Evolutionary conservation across 2,329 filamentous ascomycete genomes (phyloP).

Genomic region (Penicillium sp.): DNA sequence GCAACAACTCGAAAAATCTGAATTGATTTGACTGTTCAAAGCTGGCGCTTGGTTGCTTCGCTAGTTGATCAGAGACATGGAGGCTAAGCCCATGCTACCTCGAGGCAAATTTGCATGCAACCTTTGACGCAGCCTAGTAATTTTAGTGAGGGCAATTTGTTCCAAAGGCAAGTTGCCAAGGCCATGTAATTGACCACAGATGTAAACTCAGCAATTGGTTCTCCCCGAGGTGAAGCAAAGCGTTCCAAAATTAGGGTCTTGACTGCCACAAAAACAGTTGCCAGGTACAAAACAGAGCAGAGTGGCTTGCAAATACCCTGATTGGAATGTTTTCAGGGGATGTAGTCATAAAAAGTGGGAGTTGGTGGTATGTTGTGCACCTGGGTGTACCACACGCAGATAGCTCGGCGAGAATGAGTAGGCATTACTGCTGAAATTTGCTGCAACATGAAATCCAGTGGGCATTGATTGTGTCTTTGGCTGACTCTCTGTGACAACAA

Average conservation of each 20-base stretch:
- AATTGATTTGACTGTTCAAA: background rate
- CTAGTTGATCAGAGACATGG: background rate
- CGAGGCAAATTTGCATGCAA: background rate
- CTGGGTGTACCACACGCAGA: background rate
- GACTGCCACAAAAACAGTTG: background rate
- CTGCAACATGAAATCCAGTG: slow-evolving; percentile 1
- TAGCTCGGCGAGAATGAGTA: background rate
- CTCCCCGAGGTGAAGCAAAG: background rate
- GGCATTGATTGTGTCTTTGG: background rate
- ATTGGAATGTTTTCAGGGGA: background rate
- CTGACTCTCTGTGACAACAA: background rate
- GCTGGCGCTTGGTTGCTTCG: background rate
- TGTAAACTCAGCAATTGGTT: background rate
- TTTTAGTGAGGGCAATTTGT: background rate
- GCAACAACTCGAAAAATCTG: background rate
- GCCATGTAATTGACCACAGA: background rate
- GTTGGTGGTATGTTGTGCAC: background rate
- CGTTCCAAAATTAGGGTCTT: background rate
- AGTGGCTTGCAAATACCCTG: background rate
- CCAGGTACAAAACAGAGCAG: background rate
- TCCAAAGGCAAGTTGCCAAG: background rate
- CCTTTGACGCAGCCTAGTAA: background rate
- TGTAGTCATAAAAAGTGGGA: too few relatives aligned
- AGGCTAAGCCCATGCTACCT: slow-evolving; percentile 6
- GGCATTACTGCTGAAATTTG: background rate